Evolutionary conservation across 1,284 basidiomycete species (phyloP).

Genomic region (Ganoderma leucocontextum): DNA sequence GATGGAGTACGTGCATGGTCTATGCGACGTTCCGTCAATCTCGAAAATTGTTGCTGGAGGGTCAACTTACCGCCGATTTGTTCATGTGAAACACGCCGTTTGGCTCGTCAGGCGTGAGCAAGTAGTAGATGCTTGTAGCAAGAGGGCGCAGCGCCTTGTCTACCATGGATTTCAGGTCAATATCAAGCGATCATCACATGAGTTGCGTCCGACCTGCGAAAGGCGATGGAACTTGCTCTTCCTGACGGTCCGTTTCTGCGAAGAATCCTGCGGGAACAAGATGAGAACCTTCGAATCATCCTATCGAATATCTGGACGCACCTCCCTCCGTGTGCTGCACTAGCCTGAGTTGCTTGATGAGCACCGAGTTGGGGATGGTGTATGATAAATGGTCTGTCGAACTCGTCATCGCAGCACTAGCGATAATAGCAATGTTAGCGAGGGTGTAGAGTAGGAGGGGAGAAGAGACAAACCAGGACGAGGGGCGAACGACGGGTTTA

Average conservation of each 20-base stretch:
- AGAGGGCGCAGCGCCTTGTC: conserved; percentile 43
- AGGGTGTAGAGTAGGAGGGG: background rate
- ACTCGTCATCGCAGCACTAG: background rate
- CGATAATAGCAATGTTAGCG: no score
- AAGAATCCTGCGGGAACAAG: conserved; percentile 46
- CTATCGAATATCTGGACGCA: conserved; percentile 27
- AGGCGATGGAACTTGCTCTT: conserved; percentile 46
- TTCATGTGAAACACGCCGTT: conserved; percentile 56
- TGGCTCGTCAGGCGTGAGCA: conserved; percentile 50
- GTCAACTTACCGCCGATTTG: conserved; percentile 48
- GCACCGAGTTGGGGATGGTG: conserved; percentile 40
- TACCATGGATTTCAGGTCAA: conserved; percentile 16
- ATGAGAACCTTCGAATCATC: background rate
- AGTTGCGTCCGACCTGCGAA: conserved; percentile 44
- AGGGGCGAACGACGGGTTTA: background rate
- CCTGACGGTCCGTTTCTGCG: conserved; percentile 49
- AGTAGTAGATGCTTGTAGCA: conserved; percentile 55
- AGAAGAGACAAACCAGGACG: background rate
- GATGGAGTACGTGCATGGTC: conserved; percentile 59
- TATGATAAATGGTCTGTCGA: conserved; percentile 24
- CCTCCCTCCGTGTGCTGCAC: conserved; percentile 49
- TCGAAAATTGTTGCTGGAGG: background rate
- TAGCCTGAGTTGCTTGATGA: conserved; percentile 44
- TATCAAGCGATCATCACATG: background rate
- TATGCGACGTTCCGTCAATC: conserved; percentile 27